phyloP scores from a whole-genome alignment of 1,284 basidiomycete genomes.

The Leucoagaricus sp. region DNA sequence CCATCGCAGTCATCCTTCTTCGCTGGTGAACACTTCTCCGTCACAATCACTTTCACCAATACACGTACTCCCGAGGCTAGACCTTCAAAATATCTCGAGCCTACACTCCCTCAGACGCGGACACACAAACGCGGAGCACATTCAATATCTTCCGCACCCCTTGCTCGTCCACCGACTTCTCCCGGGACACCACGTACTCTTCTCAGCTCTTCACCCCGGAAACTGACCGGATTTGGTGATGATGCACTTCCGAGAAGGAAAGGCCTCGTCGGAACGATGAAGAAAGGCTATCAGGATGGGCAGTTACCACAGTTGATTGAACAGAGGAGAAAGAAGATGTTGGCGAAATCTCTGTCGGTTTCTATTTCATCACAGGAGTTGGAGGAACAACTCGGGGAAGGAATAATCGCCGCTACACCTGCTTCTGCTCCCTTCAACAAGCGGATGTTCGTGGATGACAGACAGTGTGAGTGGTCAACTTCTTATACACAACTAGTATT shows the following conservation, averaged over 20 bases:
- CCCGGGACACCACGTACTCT: slow-evolving; percentile 61
- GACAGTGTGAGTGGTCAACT: slow-evolving; percentile 23
- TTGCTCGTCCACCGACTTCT: slow-evolving; percentile 76
- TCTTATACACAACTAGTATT: background rate
- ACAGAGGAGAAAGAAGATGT: slow-evolving; percentile 45
- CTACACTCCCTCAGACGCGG: slow-evolving; percentile 12
- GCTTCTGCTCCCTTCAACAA: slow-evolving; percentile 33
- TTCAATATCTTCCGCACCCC: slow-evolving; percentile 73
- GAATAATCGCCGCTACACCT: slow-evolving; percentile 19
- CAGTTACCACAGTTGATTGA: slow-evolving; percentile 47
- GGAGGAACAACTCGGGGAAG: slow-evolving; percentile 32
- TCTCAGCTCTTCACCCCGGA: slow-evolving; percentile 24
- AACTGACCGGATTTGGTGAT: slow-evolving; percentile 3
- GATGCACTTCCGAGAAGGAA: slow-evolving; percentile 32
- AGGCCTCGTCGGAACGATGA: slow-evolving; percentile 40
- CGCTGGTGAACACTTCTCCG: slow-evolving; percentile 86
- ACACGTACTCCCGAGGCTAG: slow-evolving; percentile 55
- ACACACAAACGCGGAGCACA: slow-evolving; percentile 67
- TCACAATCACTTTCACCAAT: slow-evolving; percentile 88
- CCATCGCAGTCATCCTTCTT: slow-evolving; percentile 91
- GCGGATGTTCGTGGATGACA: slow-evolving; percentile 26
- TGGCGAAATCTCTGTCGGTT: slow-evolving; percentile 59
- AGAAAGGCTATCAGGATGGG: slow-evolving; percentile 27
- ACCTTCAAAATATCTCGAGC: slow-evolving; percentile 28
- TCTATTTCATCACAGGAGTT: slow-evolving; percentile 49